Percentiles rank a stretch among this genome's conserved stretches.
Conservation (phyloP, 164 flowering plant genomes). For the Vitis rupestris region DNA sequence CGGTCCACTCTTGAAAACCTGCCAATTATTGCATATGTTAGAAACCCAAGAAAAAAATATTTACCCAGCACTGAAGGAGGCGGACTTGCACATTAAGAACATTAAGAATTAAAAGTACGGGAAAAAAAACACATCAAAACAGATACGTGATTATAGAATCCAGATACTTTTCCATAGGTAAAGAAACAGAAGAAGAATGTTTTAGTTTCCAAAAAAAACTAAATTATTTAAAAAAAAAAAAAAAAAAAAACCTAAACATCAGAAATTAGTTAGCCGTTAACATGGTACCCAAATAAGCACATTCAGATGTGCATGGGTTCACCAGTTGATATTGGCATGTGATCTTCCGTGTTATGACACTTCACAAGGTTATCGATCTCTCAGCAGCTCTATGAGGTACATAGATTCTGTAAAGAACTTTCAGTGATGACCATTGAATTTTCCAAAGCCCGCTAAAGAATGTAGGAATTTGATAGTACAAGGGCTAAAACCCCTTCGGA, state of each 20-base stretch:
- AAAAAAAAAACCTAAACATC: not conserved
- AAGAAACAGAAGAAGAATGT: no score
- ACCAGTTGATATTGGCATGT: not conserved
- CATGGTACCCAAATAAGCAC: not conserved
- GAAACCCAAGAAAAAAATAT: slow-evolving; percentile 1
- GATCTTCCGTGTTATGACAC: not conserved
- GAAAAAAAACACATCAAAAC: slow-evolving; percentile 1
- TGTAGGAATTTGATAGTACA: not conserved
- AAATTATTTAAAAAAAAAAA: not conserved
- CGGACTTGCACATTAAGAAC: not conserved
- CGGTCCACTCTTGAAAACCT: slow-evolving; percentile 99
- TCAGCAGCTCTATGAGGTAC: not conserved
- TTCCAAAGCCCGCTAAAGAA: not conserved
- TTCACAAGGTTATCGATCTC: no score
- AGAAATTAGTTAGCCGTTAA: not conserved
- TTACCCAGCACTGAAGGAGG: not conserved
- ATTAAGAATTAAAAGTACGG: no score
- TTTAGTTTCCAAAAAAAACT: no score
- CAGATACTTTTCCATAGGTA: no score
- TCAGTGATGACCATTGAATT: not conserved
- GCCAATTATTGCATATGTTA: slow-evolving; percentile 12
- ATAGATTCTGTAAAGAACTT: not conserved
- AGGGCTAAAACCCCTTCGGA: not conserved
- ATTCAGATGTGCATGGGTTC: not conserved
- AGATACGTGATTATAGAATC: not conserved